A percentile compares a stretch with the other conserved stretches of the same genome.
Conservation (phyloP, 805 yeast species). For the Suhomyces sp. region DNA sequence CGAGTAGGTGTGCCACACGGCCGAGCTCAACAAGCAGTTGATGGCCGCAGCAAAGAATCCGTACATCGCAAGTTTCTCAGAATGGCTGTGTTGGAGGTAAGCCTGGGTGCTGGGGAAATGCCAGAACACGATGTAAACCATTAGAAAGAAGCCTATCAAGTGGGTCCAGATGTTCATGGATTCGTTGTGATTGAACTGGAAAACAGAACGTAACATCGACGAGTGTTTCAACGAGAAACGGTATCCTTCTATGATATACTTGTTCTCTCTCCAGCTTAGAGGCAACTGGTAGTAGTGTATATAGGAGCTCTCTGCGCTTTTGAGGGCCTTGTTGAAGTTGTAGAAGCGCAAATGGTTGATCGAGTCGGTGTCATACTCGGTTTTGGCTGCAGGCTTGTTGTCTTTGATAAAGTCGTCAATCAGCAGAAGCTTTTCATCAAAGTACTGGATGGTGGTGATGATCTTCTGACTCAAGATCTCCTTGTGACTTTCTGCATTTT, state of each 20-base stretch:
- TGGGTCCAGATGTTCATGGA: slow-evolving; percentile 94
- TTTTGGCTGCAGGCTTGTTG: slow-evolving; percentile 28
- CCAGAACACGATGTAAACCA: slow-evolving; percentile 53
- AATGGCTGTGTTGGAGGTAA: slow-evolving; percentile 42
- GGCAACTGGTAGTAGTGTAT: slow-evolving; percentile 87
- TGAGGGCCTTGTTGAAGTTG: slow-evolving; percentile 47
- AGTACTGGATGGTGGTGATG: slow-evolving; percentile 40
- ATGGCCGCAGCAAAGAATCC: slow-evolving; percentile 69
- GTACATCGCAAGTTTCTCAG: slow-evolving; percentile 50
- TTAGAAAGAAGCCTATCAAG: slow-evolving; percentile 59
- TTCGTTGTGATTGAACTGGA: slow-evolving; percentile 72
- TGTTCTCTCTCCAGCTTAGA: slow-evolving; percentile 89
- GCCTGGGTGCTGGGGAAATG: slow-evolving; percentile 64
- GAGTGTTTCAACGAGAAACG: slow-evolving; percentile 67
- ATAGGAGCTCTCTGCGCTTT: slow-evolving; percentile 55
- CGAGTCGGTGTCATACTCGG: slow-evolving; percentile 23
- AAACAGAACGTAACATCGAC: slow-evolving; percentile 59
- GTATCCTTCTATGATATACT: slow-evolving; percentile 80
- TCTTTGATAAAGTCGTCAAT: slow-evolving; percentile 37
- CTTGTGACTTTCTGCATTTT: slow-evolving; percentile 13
- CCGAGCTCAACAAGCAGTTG: slow-evolving; percentile 74
- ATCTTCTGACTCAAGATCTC: slow-evolving; percentile 36
- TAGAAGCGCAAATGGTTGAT: slow-evolving; percentile 33
- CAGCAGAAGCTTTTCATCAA: slow-evolving; percentile 38
- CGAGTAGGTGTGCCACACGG: slow-evolving; percentile 88